Evolutionary conservation across 1,139 yeast genomes (phyloP), one percentile per base, ranked within the genome.

Genomic region (Taphrina betulina): DNA sequence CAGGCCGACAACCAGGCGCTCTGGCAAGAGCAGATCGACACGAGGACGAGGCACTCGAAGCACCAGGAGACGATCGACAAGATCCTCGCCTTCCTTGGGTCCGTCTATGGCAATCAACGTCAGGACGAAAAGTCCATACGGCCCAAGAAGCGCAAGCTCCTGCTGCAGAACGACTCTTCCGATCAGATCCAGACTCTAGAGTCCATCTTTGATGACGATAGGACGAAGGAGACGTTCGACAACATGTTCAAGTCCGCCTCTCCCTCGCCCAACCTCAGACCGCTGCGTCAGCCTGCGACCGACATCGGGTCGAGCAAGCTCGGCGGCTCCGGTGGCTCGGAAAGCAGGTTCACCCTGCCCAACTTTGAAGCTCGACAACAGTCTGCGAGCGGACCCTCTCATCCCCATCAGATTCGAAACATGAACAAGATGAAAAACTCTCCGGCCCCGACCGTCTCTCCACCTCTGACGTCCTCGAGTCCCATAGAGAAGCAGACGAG

Each of bases 51-150:
- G 60, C 87, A 89, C 68, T 81, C 83, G 62, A 77, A 83, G 40
- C 98, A 92, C 67, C 82, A 90, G 33, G 90, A 86, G 62, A 88
- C 96, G 22, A 75, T 92, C 60, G 95, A 89, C 63, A 85, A 87
- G 64, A 92, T 92, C 44, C 72, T 94, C 66, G 80, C 94, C 63
- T 90, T 92, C 64, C 73, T 92, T 63, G 95, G 57, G 5, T 40
- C 53, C 16, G 57, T 55, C 14, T 55, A 51, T 26, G 52, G 53
- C 17, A 40, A 24, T 16, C 46, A 29, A 22, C 23, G 40, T 19
- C 40, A 40, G 3, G 54, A 40, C 1, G 54, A 50, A 31, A 50
- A 50, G 34, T 20, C 40, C 19, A 50, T 50, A 7, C 31, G 46
- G 17, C 54, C 54, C 3, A 50, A 50, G 28, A 50, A 50, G 46